Base-by-base conservation (phyloP, 768 basidiomycete genomes). In the Glaciozyma antarctica region DNA sequence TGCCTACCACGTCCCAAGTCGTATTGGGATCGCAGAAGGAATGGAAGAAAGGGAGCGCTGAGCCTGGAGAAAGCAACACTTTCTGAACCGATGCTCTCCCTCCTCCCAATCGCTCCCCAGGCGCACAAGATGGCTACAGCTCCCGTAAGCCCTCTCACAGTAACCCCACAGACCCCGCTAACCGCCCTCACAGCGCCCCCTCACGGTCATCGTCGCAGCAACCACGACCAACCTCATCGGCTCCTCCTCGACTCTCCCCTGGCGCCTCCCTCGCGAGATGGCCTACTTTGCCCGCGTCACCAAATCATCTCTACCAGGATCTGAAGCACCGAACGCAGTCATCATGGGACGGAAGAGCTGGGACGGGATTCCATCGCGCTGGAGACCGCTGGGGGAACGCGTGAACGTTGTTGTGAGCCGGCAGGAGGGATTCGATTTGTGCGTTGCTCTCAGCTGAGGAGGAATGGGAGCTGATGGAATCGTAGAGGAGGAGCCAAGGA, bases 311-410 rank as follows among this genome's bases (percentile, higher is more conserved):
- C 80, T 45, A 81, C 79, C 48, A 13, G 30, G 28, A 21, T 43
- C 49, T 4, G 60, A 51, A 3, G n/a, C 28, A 21, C 49, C 75
- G 64, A 98, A 97, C 77, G 84, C 82, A 1, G 86, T 97, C 24
- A 79, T 97, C 62, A 97, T 99, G 94, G 95, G 95, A 17, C 82
- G 94, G 62, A 91, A 88, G 73, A 94, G 92, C 19, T 99, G 95
- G 95, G 91, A 97, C 78, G 89, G 89, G 75, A 97, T 99, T 61
- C 94, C 95, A 12, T 69, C 74, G 24, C 88, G 85, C 75, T 88
- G 87, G 77, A 81, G 88, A 67, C 95, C 95, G 7, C 81, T 99
- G 24, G 79, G 82, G 49, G 82, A 81, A 52, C 81, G 95, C 58
- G 62, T 81, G 61, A 99, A 98, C 74, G 75, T 93, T 30, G 84